A percentile compares a stretch with the other conserved stretches of the same genome.
phyloP scores from a whole-genome alignment of 768 basidiomycete genomes.

The Lepiota brunneoincarnata region DNA sequence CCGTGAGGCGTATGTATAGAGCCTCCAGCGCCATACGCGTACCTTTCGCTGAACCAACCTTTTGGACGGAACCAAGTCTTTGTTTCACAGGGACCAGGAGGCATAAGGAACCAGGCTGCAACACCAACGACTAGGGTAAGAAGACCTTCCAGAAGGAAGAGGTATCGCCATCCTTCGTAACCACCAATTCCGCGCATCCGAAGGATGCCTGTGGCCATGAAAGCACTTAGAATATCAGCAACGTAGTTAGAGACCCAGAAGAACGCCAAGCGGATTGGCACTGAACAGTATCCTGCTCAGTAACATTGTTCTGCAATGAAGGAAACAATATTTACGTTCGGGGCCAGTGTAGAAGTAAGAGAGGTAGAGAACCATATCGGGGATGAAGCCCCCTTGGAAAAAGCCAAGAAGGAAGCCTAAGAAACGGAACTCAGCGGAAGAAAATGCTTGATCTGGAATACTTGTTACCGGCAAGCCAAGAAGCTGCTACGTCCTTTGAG shows the following conservation, averaged over 20 bases:
- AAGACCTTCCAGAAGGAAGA: slow-evolving; percentile 54
- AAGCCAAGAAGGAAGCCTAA: slow-evolving; percentile 55
- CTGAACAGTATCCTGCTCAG: slow-evolving; percentile 22
- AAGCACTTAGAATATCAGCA: slow-evolving; percentile 53
- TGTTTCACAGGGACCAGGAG: slow-evolving; percentile 63
- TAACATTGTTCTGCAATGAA: background rate
- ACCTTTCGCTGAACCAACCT: slow-evolving; percentile 66
- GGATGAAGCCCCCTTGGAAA: slow-evolving; percentile 64
- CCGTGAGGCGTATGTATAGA: background rate
- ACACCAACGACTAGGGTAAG: slow-evolving; percentile 50
- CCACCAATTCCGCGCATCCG: slow-evolving; percentile 50
- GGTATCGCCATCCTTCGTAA: slow-evolving; percentile 55
- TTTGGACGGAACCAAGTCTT: slow-evolving; percentile 56
- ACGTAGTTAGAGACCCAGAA: slow-evolving; percentile 67
- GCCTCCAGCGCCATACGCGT: slow-evolving; percentile 13
- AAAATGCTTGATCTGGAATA: background rate
- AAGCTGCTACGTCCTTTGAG: slow-evolving; percentile 50
- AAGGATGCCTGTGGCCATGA: slow-evolving; percentile 64
- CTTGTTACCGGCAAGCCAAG: slow-evolving; percentile 43
- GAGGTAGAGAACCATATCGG: slow-evolving; percentile 62
- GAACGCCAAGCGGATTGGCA: slow-evolving; percentile 64
- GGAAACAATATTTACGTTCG: slow-evolving; percentile 38
- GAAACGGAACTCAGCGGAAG: background rate
- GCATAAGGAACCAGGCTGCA: slow-evolving; percentile 55
- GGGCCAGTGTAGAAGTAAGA: slow-evolving; percentile 62